Evolutionary conservation across 805 yeast species (phyloP), one percentile per base, ranked within the genome.

Genomic region (Saturnispora zaruensis): DNA sequence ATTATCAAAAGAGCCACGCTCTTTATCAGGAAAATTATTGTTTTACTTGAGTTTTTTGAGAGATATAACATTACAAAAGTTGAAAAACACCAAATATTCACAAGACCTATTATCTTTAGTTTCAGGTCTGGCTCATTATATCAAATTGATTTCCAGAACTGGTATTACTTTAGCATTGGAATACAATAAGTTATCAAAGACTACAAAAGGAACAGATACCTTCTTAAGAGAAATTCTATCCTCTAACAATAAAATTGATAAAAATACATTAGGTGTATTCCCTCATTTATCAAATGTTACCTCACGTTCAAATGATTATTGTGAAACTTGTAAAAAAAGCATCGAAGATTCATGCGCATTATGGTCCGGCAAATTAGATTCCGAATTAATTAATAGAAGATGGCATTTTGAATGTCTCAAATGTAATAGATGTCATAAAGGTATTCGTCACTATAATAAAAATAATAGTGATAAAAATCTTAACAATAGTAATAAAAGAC

Each of bases 61-160:
- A 53, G 88, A 87, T 59, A 72, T 79, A 0, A 64, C 61, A 41
- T 51, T 55, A 36, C 46, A 56, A 55, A 65, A 57, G 66, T 42
- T 71, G 23, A 59, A 67, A 6, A 68, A 69, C 3, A 50, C 66
- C 14, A 58, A 63, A 23, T 68, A 77, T 38, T 78, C 89, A 0
- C 82, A 85, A 3, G 83, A 81, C 49, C 62, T 91, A 37, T 74
- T 93, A 56, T 79, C 91, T 0, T 79, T 90, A 9, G 90, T 90
- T 5, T 87, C 96, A 1, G 89, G 95, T 0, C 71, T 91, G 57
- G 97, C 99, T 0, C 98, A 93, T 63, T 91, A 89, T 65, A 72
- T 93, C 59, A 93, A 93, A 64, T 72, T 91, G 6, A 70, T 93
- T 21, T 84, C 91, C 4, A 73, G 97, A 54, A 79, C 80, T 59